Percentiles rank a stretch among this genome's conserved stretches.
phyloP scores from a whole-genome alignment of 164 flowering plant species.

The Vitis rotundifolia region DNA sequence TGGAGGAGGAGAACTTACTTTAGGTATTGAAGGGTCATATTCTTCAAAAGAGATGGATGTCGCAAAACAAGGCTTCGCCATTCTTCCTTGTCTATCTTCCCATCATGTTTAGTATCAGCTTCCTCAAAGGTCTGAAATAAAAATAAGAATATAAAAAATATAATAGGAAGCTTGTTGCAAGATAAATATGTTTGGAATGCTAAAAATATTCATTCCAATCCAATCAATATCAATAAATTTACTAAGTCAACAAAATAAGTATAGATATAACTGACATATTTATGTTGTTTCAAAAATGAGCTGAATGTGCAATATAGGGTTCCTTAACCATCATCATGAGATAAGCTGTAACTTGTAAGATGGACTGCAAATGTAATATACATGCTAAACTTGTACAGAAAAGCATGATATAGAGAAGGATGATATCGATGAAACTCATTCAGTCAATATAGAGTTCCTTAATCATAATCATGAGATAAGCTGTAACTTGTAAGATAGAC shows the following conservation, averaged over 20 bases:
- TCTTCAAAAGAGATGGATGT: conserved; percentile 88
- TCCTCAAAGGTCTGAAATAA: conserved; percentile 71
- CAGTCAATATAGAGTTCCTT: not conserved
- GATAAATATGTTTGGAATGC: not conserved
- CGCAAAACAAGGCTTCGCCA: conserved; percentile 84
- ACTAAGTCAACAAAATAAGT: not conserved
- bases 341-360: too few species aligned
- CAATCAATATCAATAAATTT: not conserved
- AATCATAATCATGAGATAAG: not conserved
- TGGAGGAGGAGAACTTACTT: conserved; percentile 39
- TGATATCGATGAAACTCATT: too few species aligned
- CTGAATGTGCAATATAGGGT: too few species aligned
- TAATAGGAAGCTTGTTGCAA: not conserved
- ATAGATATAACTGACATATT: not conserved
- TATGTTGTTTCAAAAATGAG: not conserved
- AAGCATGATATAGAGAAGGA: too few species aligned
- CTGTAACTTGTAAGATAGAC: not conserved
- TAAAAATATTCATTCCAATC: not conserved
- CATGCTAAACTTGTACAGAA: too few species aligned
- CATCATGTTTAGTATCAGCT: conserved; percentile 85
- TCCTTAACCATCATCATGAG: too few species aligned
- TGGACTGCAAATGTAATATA: too few species aligned
- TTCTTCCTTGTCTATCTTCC: conserved; percentile 92
- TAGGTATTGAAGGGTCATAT: conserved; percentile 92
- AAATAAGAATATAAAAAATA: not conserved